Evolutionary conservation across 192 early-diverging fungal species (phyloP).

Genomic region (Coemansia sp.): DNA sequence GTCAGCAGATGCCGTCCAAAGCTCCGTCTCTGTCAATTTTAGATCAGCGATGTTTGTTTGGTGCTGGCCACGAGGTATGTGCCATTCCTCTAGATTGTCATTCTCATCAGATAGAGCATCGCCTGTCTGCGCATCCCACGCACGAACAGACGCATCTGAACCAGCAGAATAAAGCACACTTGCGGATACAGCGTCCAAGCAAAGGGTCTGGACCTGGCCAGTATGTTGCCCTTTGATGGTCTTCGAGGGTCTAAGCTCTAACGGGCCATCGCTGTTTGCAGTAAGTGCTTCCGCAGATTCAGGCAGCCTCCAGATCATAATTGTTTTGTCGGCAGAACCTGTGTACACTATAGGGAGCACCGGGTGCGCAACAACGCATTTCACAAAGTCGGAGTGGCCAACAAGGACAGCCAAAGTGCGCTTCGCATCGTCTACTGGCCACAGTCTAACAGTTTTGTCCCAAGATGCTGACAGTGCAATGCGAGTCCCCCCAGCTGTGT

Average conservation of each 20-base stretch:
- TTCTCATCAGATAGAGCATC: constrained; percentile 36
- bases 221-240: constrained; percentile 49
- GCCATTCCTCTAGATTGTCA: constrained; percentile 28
- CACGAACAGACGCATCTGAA: constrained; percentile 62
- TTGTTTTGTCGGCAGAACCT: constrained; percentile 79
- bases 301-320: constrained; percentile 48
- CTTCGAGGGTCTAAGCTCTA: constrained; percentile 32
- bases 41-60: constrained; percentile 77
- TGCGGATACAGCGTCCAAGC: constrained; percentile 30
- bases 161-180: constrained; percentile 43
- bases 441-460: constrained; percentile 89
- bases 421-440: constrained; percentile 73
- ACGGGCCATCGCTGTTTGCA: neutral
- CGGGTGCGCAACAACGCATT: constrained; percentile 62
- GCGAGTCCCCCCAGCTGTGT: constrained; percentile 58
- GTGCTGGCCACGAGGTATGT: constrained; percentile 70
- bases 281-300: constrained; percentile 6
- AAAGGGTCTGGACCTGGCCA: constrained; percentile 48
- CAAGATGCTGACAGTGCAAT: constrained; percentile 83
- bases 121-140: constrained; percentile 72
- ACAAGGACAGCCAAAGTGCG: constrained; percentile 66
- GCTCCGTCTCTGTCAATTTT: constrained; percentile 61
- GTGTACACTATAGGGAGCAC: constrained; percentile 60
- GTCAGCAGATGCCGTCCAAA: constrained; percentile 94
- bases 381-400: constrained; percentile 92